A percentile compares a stretch with the other conserved stretches of the same genome.
These are phyloP conservation scores for Nicotiana paniculata DNA, from an alignment of 257 asterid species.

Conservation along the genomic window DNA sequence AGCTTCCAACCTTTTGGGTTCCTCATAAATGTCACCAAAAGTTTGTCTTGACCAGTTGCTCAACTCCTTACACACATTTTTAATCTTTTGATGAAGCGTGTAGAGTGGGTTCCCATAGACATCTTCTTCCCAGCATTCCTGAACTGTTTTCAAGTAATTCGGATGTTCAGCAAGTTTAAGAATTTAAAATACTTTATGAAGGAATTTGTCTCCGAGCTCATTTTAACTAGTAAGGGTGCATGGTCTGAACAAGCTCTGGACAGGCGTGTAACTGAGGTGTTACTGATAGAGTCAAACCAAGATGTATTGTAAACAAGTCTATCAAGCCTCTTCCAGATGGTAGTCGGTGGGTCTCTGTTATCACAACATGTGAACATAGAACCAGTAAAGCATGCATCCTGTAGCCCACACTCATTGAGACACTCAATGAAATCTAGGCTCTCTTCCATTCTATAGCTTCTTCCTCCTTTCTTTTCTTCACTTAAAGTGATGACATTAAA, in stretches of 20 bases:
- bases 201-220: too few relatives aligned
- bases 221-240: too few relatives aligned
- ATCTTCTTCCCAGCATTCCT: neutral
- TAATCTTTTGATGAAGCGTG: neutral
- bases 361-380: neutral
- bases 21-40: neutral
- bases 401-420: neutral
- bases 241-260: too few relatives aligned
- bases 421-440: neutral
- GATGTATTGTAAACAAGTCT: neutral
- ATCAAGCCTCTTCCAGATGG: neutral
- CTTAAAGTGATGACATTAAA: too few relatives aligned
- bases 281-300: neutral
- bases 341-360: neutral
- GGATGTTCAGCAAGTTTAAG: neutral
- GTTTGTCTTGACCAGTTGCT: neutral
- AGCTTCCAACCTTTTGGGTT: neutral
- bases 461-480: neutral
- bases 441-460: neutral
- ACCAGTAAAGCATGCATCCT: neutral
- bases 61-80: too few relatives aligned
- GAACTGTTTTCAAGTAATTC: too few relatives aligned
- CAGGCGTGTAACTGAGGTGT: neutral
- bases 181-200: too few relatives aligned
- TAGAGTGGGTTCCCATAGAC: neutral